These are phyloP conservation scores for Phytophthora constricta DNA, from an alignment of 352 stramenopile genomes.

Conservation along the genomic window DNA sequence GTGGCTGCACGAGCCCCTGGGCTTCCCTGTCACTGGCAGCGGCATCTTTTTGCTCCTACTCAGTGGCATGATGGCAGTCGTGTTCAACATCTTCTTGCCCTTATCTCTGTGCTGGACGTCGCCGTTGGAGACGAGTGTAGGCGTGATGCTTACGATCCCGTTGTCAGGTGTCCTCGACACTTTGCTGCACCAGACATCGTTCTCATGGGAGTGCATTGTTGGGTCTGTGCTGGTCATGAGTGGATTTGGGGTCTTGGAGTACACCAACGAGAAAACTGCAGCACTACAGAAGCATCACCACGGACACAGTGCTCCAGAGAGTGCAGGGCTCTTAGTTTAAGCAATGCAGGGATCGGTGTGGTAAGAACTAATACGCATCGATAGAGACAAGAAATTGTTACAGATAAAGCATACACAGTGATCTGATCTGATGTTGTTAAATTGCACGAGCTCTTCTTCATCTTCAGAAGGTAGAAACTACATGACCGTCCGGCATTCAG, in stretches of 20 bases:
- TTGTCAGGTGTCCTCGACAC: slow-evolving; percentile 53
- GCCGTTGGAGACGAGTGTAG: slow-evolving; percentile 59
- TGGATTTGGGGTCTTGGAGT: slow-evolving; percentile 57
- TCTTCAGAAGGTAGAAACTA: no score
- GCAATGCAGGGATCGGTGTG: neutral
- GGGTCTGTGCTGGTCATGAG: slow-evolving; percentile 57
- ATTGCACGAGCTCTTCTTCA: no score
- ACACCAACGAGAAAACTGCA: slow-evolving; percentile 14
- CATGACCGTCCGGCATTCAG: no score
- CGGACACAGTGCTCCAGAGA: neutral
- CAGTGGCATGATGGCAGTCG: slow-evolving; percentile 43
- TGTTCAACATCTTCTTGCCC: slow-evolving; percentile 58
- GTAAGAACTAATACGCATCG: neutral
- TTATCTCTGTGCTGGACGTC: slow-evolving; percentile 63
- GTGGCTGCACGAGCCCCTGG: slow-evolving; percentile 51
- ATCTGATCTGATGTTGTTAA: no score
- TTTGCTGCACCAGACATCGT: slow-evolving; percentile 45
- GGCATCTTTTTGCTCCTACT: slow-evolving; percentile 47
- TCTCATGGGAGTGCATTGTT: slow-evolving; percentile 53
- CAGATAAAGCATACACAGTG: no score
- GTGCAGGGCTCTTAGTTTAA: neutral
- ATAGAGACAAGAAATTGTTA: no score
- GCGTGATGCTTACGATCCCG: slow-evolving; percentile 66
- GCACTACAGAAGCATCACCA: neutral
- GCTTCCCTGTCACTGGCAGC: slow-evolving; percentile 39